Base-by-base conservation (phyloP, 768 basidiomycete genomes). In the Mycena galericulata region DNA sequence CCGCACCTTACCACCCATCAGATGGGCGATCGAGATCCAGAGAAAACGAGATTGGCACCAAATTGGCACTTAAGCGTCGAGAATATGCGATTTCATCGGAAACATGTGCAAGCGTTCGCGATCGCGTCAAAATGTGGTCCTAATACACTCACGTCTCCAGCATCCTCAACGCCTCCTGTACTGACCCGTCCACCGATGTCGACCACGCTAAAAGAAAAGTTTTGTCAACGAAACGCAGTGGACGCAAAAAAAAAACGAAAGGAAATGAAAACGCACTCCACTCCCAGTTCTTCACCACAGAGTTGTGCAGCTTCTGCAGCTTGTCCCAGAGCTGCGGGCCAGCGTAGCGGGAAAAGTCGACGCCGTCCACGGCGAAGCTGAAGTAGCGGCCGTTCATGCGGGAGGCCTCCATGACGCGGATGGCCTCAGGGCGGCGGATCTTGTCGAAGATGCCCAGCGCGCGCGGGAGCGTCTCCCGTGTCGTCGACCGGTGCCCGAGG, bases 261-360 rank as follows among this genome's bases (percentile, higher is more conserved):
- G 11, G 9, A 59, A 26, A 32, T 7, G 11, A 29, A 56, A 27
- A 74, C 73, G 62, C 36, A 74, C 75, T 76, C 90, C 90, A 92
- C 63, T 87, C 85, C 89, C 88, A 90, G 53, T 84, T 86, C 73
- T 81, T 80, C 20, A 81, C 83, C 27, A 91, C 75, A 14, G 75
- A 75, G 36, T 79, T 74, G 8, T 80, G 82, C 4, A 90, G 74
- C 43, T 81, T 73, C 18, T 79, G 71, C 11, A 88, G 77, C 62
- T 79, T 79, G 15, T 77, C 65, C 70, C 70, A 71, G 2, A 43
- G 56, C 32, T 67, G 59, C 32, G 59, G 49, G 24, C 69, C 65
- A 5, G 55, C n/a, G 12, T 24, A 50, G 32, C 55, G 60, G 18
- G 45, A 74, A 62, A 59, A 78, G 65, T 65, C 79, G 73, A 24